These are phyloP conservation scores for Pseudognaphalium luteoalbum DNA, from an alignment of 129 eudicot genomes.

Conservation along the genomic window DNA sequence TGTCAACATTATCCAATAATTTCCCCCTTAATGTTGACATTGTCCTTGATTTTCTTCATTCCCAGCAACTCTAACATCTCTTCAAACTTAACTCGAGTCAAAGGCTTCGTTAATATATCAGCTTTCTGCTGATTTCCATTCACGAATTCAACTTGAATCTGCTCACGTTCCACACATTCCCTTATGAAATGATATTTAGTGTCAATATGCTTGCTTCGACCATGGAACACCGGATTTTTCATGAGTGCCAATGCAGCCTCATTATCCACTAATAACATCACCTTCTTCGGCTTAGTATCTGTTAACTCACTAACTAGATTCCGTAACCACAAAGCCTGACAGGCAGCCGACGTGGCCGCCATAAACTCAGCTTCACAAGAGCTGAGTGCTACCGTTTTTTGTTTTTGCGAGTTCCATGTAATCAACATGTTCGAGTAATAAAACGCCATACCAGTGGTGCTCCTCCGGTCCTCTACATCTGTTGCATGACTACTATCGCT, in stretches of 20 bases:
- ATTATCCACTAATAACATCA: background rate
- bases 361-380: constrained; percentile 4
- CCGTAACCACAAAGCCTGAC: background rate
- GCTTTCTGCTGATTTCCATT: background rate
- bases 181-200: background rate
- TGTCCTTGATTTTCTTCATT: background rate
- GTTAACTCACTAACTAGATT: background rate
- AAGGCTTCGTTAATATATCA: background rate
- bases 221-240: background rate
- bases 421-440: background rate
- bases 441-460: background rate
- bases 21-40: background rate
- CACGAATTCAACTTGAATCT: background rate
- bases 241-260: background rate
- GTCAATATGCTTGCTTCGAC: background rate
- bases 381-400: too few relatives aligned
- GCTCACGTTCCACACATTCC: background rate
- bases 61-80: too few relatives aligned
- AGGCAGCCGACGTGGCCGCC: background rate
- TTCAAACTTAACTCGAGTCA: too few relatives aligned
- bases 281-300: background rate
- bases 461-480: background rate
- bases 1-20: background rate
- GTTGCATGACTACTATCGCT: background rate
- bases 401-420: too few relatives aligned